Evolutionary conservation across 2,329 filamentous ascomycete genomes (phyloP).

Genomic region (Didymella pomorum): DNA sequence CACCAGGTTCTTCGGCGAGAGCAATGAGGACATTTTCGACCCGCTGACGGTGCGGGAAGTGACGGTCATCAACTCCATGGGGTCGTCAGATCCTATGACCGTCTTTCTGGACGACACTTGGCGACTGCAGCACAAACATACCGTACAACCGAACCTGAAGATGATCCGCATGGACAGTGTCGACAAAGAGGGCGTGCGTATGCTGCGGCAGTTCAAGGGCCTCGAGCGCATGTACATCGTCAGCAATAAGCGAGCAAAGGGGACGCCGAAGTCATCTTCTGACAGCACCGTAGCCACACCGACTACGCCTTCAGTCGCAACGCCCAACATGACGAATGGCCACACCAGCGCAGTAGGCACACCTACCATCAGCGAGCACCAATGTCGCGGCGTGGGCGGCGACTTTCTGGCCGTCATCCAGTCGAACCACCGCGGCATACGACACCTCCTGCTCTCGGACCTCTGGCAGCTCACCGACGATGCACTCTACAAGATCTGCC

Average conservation of each 20-base stretch:
- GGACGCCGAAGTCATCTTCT: constrained; percentile 27
- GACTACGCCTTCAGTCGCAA: constrained; percentile 37
- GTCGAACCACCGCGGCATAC: constrained; percentile 59
- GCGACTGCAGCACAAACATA: constrained; percentile 45
- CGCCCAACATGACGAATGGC: constrained; percentile 30
- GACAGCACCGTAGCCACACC: constrained; percentile 42
- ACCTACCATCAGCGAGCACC: constrained; percentile 36
- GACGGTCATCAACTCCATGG: constrained; percentile 63
- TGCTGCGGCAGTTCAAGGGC: constrained; percentile 53
- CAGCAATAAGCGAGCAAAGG: constrained; percentile 44
- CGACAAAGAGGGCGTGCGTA: constrained; percentile 55
- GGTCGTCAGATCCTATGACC: constrained; percentile 55
- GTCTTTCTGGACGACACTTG: constrained; percentile 66
- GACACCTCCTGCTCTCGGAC: constrained; percentile 65
- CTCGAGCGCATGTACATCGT: constrained; percentile 64
- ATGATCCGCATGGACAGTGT: constrained; percentile 59
- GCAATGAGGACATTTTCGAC: constrained; percentile 57
- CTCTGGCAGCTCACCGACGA: constrained; percentile 62
- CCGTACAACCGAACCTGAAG: constrained; percentile 53
- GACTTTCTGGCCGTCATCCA: constrained; percentile 62
- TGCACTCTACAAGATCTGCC: constrained; percentile 61
- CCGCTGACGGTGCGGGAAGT: constrained; percentile 55
- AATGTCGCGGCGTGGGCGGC: constrained; percentile 49
- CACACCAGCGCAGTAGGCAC: constrained; percentile 31
- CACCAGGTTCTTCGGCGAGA: constrained; percentile 58